A percentile compares a stretch with the other conserved stretches of the same genome.
Evolutionary conservation across 257 asterid genomes (phyloP).

Genomic region (Solanum virginianum): DNA sequence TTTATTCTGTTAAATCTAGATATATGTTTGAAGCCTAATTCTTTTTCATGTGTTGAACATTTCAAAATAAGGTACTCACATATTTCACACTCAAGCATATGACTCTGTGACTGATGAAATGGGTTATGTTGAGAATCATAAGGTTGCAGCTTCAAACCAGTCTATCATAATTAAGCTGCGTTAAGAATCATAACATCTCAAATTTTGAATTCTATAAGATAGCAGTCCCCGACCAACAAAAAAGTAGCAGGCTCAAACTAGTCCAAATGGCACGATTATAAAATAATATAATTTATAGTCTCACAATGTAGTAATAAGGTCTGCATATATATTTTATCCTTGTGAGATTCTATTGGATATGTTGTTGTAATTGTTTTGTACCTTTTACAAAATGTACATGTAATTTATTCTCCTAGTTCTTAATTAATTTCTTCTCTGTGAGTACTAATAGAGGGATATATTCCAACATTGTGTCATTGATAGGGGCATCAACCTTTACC

Average conservation of each 20-base stretch:
- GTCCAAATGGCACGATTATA: neutral
- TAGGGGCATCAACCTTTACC: constrained; percentile 23
- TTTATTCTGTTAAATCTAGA: neutral
- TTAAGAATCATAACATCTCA: neutral
- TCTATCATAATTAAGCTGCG: no score
- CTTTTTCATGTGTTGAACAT: neutral
- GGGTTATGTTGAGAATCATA: neutral
- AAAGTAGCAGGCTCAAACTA: neutral
- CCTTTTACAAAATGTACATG: neutral
- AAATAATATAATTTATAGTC: neutral
- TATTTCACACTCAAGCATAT: neutral
- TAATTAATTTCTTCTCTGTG: neutral
- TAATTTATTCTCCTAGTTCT: neutral
- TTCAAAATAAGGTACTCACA: neutral
- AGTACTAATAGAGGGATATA: constrained; percentile 11
- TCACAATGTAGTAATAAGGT: no score
- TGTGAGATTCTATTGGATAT: no score
- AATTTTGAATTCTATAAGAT: neutral
- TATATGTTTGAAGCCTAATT: neutral
- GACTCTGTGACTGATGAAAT: neutral
- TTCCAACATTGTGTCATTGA: constrained; percentile 16
- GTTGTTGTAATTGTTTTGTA: no score
- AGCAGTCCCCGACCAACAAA: neutral
- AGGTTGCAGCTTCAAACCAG: neutral
- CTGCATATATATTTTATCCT: no score